Conservation (phyloP, 169 alveolate genomes). For the Neospora caninum region DNA sequence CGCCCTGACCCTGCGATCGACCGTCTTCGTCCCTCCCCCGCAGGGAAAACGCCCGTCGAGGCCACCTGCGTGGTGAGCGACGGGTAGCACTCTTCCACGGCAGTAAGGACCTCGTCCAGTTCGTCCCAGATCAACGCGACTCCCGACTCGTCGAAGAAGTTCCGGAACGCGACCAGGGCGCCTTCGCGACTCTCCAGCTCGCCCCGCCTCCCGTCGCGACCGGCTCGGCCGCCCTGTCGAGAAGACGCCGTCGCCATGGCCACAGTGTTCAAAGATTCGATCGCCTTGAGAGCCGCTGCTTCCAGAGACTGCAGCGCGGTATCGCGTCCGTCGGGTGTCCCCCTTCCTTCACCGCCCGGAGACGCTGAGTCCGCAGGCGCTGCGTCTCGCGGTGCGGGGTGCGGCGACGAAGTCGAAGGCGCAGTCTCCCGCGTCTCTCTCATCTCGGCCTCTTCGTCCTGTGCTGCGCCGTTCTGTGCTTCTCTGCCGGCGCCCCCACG, state of each 20-base stretch:
- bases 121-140: slow-evolving; percentile 35
- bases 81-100: slow-evolving; percentile 29
- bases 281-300: neutral
- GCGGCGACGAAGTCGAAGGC: too few relatives aligned
- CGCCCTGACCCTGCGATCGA: neutral
- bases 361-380: neutral
- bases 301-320: neutral
- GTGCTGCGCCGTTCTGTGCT: too few relatives aligned
- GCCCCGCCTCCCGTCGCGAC: neutral
- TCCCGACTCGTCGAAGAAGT: slow-evolving; percentile 8
- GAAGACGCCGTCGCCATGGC: neutral
- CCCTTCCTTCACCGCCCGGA: neutral
- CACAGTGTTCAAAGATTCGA: neutral
- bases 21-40: neutral
- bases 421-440: too few relatives aligned
- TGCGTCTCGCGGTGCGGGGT: neutral
- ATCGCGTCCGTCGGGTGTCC: neutral
- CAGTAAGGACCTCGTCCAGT: slow-evolving; percentile 41
- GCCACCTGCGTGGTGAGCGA: slow-evolving; percentile 1
- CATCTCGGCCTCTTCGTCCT: too few relatives aligned
- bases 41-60: neutral
- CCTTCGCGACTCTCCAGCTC: neutral
- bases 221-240: neutral
- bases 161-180: slow-evolving; percentile 17
- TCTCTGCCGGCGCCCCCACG: too few relatives aligned